Conservation (phyloP, 352 stramenopile genomes). For the Aphanomyces euteiches region DNA sequence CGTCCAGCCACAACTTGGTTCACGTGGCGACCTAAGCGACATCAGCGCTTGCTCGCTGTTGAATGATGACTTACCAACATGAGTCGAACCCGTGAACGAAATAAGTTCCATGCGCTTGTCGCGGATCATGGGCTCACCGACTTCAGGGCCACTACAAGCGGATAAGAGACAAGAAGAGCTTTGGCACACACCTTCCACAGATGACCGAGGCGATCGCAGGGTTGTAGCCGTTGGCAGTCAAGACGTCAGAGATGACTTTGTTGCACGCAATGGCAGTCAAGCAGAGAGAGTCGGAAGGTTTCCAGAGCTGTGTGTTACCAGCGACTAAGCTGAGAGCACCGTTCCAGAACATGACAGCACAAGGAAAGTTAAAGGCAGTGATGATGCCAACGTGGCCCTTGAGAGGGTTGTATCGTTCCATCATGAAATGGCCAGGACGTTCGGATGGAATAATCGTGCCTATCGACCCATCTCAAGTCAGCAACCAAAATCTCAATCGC, state of each 20-base stretch:
- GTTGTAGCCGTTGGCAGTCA: constrained; percentile 80
- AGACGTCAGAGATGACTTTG: constrained; percentile 87
- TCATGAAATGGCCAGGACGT: constrained; percentile 89
- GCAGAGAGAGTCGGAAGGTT: constrained; percentile 74
- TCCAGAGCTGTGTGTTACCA: constrained; percentile 91
- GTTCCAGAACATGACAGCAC: constrained; percentile 79
- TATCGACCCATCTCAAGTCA: background rate
- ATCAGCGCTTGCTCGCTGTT: background rate
- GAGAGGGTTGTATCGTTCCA: constrained; percentile 91
- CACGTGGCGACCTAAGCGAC: constrained; percentile 60
- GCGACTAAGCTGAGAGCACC: constrained; percentile 84
- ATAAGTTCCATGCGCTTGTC: constrained; percentile 87
- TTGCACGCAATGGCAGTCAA: constrained; percentile 87
- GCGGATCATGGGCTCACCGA: constrained; percentile 80
- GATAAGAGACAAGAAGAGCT: background rate
- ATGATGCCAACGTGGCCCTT: constrained; percentile 92
- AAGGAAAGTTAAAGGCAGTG: constrained; percentile 93
- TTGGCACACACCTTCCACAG: constrained; percentile 47
- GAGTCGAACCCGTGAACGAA: constrained; percentile 89
- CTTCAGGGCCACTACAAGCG: constrained; percentile 51
- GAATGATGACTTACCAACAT: constrained; percentile 37
- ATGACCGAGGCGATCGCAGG: constrained; percentile 83
- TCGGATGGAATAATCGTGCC: constrained; percentile 89
- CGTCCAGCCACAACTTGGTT: constrained; percentile 82
- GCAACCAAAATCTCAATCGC: background rate